Conservation (phyloP, 371 early-diverging fungal genomes). For the Mucor racemosus region DNA sequence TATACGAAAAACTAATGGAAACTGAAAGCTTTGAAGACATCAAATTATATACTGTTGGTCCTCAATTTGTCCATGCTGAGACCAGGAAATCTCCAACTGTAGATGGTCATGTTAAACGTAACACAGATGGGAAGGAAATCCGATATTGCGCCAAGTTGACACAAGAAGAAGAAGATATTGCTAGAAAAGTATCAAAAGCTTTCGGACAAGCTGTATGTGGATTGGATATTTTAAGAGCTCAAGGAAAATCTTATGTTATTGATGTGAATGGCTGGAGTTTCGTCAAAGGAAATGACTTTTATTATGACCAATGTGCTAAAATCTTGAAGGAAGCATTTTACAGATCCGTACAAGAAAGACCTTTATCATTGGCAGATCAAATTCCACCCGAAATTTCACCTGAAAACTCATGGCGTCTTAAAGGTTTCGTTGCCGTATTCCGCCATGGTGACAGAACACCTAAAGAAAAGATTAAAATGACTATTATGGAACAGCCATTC, state of each 20-base stretch:
- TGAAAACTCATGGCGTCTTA: slow-evolving; percentile 89
- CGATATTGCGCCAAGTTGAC: slow-evolving; percentile 89
- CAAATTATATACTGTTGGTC: slow-evolving; percentile 97
- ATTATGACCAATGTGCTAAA: slow-evolving; percentile 87
- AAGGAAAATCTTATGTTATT: slow-evolving; percentile 91
- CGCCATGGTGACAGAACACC: slow-evolving; percentile 98
- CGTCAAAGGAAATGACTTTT: slow-evolving; percentile 95
- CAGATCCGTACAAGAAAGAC: slow-evolving; percentile 44
- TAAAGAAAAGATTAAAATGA: slow-evolving; percentile 93
- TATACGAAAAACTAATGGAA: slow-evolving; percentile 95
- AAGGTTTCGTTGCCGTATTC: slow-evolving; percentile 90
- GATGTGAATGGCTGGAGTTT: slow-evolving; percentile 99
- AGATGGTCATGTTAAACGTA: slow-evolving; percentile 95
- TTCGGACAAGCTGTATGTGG: slow-evolving; percentile 97
- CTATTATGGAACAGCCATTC: slow-evolving; percentile 69
- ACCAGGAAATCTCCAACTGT: slow-evolving; percentile 98
- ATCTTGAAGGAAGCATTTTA: slow-evolving; percentile 66
- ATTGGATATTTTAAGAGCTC: slow-evolving; percentile 89
- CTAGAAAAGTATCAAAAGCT: slow-evolving; percentile 74
- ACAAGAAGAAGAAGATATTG: slow-evolving; percentile 81
- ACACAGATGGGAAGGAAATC: slow-evolving; percentile 97
- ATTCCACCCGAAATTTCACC: slow-evolving; percentile 61
- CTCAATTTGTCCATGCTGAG: slow-evolving; percentile 92
- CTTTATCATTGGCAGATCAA: slow-evolving; percentile 64
- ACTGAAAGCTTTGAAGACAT: slow-evolving; percentile 96